Evolutionary conservation across 2,329 filamentous ascomycete genomes (phyloP).

Genomic region (Lecanicillium sp.): DNA sequence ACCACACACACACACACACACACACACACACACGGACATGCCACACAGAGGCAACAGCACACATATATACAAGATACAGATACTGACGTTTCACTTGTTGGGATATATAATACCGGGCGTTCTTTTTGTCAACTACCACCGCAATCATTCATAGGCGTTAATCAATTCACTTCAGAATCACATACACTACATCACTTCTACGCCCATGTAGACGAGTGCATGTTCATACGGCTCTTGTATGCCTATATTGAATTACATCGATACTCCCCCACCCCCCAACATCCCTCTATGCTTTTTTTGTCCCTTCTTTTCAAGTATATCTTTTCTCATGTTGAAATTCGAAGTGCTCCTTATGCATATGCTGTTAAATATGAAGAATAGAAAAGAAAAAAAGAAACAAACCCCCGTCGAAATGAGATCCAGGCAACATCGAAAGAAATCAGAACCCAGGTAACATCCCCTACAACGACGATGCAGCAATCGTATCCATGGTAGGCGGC

Average conservation of each 20-base stretch:
- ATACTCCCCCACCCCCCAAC: too few species aligned
- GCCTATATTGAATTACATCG: too few species aligned
- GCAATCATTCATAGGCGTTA: too few species aligned
- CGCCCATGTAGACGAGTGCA: neutral
- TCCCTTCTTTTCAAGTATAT: slow-evolving; percentile 5
- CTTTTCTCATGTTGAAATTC: slow-evolving; percentile 12
- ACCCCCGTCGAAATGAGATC: neutral
- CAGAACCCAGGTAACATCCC: neutral
- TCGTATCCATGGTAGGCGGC: slow-evolving; percentile 31
- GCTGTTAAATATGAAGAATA: neutral
- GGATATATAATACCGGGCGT: too few species aligned
- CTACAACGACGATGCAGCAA: slow-evolving; percentile 35
- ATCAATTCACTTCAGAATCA: too few species aligned
- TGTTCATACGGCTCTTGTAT: neutral
- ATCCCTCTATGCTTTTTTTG: slow-evolving; percentile 3
- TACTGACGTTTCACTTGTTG: too few species aligned
- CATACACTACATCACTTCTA: neutral
- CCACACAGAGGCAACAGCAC: too few species aligned
- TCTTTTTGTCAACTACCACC: too few species aligned
- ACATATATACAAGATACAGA: too few species aligned
- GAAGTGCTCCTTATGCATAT: slow-evolving; percentile 11
- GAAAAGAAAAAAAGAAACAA: neutral
- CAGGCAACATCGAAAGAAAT: too few species aligned
- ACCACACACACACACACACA: too few species aligned
- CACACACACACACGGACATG: too few species aligned